These are phyloP conservation scores for Gleditsia sinensis DNA, from an alignment of 306 rosid genomes.

Conservation along the genomic window DNA sequence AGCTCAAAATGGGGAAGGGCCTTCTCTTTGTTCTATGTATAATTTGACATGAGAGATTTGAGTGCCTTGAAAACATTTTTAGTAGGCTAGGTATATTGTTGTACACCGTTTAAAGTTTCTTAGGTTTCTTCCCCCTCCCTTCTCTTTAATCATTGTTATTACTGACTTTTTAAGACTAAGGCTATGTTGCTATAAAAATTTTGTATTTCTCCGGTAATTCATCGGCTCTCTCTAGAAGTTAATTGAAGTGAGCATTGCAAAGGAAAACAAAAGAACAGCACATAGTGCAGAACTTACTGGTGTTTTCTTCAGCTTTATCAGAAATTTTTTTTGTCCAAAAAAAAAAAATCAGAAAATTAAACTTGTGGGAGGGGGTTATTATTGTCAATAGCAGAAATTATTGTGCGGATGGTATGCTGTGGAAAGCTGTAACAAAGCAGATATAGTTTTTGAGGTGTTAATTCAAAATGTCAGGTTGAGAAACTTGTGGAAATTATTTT, in stretches of 20 bases:
- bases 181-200: slow-evolving; percentile 45
- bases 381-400: no score
- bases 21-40: slow-evolving; percentile 35
- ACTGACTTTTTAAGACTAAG: slow-evolving; percentile 40
- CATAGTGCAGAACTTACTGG: no score
- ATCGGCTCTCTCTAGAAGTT: background rate
- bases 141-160: slow-evolving; percentile 31
- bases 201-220: slow-evolving; percentile 40
- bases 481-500: no score
- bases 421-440: background rate
- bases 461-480: no score
- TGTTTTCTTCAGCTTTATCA: background rate
- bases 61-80: slow-evolving; percentile 45
- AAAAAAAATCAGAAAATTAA: no score
- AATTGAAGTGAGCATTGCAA: slow-evolving; percentile 1
- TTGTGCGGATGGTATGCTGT: background rate
- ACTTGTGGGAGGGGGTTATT: no score
- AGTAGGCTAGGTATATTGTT: slow-evolving; percentile 41
- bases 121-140: slow-evolving; percentile 32
- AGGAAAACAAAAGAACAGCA: background rate
- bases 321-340: no score
- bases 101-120: slow-evolving; percentile 41
- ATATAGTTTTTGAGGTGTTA: background rate
- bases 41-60: slow-evolving; percentile 44
- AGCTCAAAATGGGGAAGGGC: background rate